Conservation (phyloP, 1,139 yeast species). For the Suhomyces kunorum region DNA sequence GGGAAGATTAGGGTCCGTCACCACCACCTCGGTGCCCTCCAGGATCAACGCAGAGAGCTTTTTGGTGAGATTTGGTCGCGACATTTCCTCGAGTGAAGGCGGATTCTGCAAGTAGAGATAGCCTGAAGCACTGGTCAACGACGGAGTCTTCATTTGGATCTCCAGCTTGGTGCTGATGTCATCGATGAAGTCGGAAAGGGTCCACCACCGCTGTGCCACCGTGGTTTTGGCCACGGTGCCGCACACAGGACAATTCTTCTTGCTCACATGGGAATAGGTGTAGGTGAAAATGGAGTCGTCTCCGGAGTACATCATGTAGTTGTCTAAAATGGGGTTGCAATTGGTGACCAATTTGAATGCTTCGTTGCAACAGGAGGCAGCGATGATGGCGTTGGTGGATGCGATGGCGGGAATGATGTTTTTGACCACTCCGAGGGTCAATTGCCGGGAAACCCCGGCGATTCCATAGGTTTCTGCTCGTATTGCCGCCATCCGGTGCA, state of each 20-base stretch:
- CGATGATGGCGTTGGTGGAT: constrained; percentile 89
- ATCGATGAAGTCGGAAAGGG: constrained; percentile 52
- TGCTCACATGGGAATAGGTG: constrained; percentile 63
- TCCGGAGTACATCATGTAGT: constrained; percentile 87
- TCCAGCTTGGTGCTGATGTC: constrained; percentile 33
- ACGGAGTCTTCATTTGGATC: constrained; percentile 50
- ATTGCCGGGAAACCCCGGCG: constrained; percentile 66
- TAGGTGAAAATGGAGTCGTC: constrained; percentile 75
- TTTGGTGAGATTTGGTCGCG: constrained; percentile 47
- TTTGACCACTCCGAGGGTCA: constrained; percentile 87
- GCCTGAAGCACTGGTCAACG: constrained; percentile 45
- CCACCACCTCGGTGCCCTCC: constrained; percentile 51
- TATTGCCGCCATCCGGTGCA: constrained; percentile 53
- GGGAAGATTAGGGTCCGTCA: constrained; percentile 61
- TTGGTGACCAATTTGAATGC: constrained; percentile 76
- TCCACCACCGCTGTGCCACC: constrained; percentile 39
- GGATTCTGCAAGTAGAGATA: constrained; percentile 57
- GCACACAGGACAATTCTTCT: constrained; percentile 73
- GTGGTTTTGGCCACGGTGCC: constrained; percentile 48
- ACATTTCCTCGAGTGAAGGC: constrained; percentile 48
- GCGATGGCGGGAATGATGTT: constrained; percentile 94
- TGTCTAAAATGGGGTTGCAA: constrained; percentile 66
- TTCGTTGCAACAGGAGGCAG: constrained; percentile 89
- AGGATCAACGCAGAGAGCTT: constrained; percentile 41
- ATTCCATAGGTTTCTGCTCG: constrained; percentile 72